Evolutionary conservation across 768 basidiomycete species (phyloP), one percentile per base, ranked within the genome.

Genomic region (Sutorius australiensis): DNA sequence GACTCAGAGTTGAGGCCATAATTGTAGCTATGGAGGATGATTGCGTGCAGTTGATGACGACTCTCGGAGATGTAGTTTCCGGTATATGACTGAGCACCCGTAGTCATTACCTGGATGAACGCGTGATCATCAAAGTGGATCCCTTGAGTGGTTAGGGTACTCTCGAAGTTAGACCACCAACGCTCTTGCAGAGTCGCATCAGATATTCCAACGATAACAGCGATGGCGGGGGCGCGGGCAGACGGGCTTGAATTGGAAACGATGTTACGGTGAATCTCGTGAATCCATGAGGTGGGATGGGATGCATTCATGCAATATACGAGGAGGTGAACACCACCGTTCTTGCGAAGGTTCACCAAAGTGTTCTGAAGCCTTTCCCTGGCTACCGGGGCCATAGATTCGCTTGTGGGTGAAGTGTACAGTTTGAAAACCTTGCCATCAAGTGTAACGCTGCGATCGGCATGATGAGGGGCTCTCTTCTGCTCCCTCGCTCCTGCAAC

Each of bases 281-380:
- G 59, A 28, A 55, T 50, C 62, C 62, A 57, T 17, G 17, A 28
- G 1, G 36, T 42, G 28, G 64, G 21, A 44, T 46, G 60, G 5
- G 30, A 40, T 5, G 53, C 57, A 19, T 59, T 38, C 32, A 67
- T 39, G 60, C 59, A 65, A 39, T 65, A 65, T 34, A 59, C 57
- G 17, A 65, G 45, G 5, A 65, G 33, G 32, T 57, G 57, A 17
- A 55, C 28, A 27, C 55, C 62, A 12, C 65, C 59, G 14, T 51
- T 53, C 45, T 16, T 50, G 55, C 50, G 47, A 51, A 65, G 54
- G 30, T 40, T 36, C 39, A 10, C 31, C 42, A 65, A 34, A 2
- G 31, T 48, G 10, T 45, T 39, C 34, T 50, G 56, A 21, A 61
- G 27, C 4, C 31, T 16, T 54, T 52, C 50, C 38, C 12, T 46